These are phyloP conservation scores for Rutstroemia sydowiana DNA, from an alignment of 2,329 filamentous ascomycete species.

Conservation along the genomic window DNA sequence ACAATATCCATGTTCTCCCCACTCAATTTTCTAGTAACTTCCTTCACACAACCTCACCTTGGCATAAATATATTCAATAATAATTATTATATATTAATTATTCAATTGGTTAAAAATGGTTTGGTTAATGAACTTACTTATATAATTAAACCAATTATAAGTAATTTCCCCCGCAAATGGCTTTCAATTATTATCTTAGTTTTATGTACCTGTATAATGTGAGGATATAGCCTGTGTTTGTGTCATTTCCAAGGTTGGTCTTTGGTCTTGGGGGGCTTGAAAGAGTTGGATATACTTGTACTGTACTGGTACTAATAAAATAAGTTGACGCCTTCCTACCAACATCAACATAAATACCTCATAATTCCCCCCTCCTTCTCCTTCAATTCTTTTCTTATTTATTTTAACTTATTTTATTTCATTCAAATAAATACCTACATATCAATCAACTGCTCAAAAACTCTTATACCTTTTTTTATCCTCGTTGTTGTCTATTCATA, in stretches of 20 bases:
- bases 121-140: neutral
- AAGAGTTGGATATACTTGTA: too few relatives aligned
- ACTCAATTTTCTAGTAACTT: too few relatives aligned
- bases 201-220: neutral
- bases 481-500: too few relatives aligned
- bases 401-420: neutral
- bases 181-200: neutral
- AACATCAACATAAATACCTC: neutral
- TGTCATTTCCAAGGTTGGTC: neutral
- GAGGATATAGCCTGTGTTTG: neutral
- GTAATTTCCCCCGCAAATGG: neutral
- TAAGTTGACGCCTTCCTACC: too few relatives aligned
- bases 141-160: neutral
- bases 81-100: too few relatives aligned
- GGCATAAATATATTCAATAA: neutral
- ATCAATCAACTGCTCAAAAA: too few relatives aligned
- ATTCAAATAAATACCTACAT: neutral
- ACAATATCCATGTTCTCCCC: too few relatives aligned
- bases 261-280: too few relatives aligned
- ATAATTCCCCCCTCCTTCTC: neutral
- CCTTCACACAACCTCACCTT: neutral
- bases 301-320: too few relatives aligned
- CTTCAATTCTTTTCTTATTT: neutral
- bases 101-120: neutral
- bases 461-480: too few relatives aligned